These are phyloP conservation scores for Pholiota conissans DNA, from an alignment of 768 basidiomycete species.

Conservation along the genomic window DNA sequence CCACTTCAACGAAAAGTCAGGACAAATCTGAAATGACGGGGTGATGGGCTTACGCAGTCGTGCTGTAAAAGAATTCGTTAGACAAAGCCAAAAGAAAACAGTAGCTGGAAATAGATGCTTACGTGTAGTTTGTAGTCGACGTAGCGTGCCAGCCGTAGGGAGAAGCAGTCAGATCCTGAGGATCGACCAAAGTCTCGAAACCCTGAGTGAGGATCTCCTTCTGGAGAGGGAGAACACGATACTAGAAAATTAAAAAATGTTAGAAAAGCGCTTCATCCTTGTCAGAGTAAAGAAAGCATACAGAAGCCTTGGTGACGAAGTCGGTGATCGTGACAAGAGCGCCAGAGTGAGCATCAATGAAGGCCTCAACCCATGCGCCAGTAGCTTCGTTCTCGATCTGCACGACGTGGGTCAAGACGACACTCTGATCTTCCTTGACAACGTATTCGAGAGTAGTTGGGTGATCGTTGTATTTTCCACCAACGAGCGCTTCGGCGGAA, in stretches of 20 bases:
- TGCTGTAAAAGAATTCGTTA: background rate
- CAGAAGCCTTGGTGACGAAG: constrained; percentile 46
- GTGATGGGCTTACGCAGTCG: background rate
- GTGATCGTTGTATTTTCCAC: constrained; percentile 40
- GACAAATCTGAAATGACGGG: no score
- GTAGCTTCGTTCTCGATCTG: constrained; percentile 33
- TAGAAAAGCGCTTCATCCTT: no score
- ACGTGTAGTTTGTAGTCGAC: constrained; percentile 14
- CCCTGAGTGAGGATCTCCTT: constrained; percentile 52
- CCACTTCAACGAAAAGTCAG: constrained; percentile 20
- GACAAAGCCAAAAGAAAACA: background rate
- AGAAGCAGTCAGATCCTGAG: constrained; percentile 48
- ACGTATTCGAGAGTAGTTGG: constrained; percentile 41
- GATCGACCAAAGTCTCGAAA: constrained; percentile 43
- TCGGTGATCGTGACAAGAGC: constrained; percentile 51
- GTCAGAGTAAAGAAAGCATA: constrained; percentile 22
- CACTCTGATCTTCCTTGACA: constrained; percentile 36
- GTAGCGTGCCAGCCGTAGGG: constrained; percentile 50
- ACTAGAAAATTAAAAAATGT: constrained; percentile 22
- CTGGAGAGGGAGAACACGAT: constrained; percentile 44
- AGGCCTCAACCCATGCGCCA: constrained; percentile 56
- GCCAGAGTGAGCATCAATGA: constrained; percentile 57
- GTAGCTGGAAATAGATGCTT: background rate
- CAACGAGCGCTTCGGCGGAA: constrained; percentile 35
- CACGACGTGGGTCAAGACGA: constrained; percentile 37